Evolutionary conservation across 176 grass and related monocot genomes (phyloP), one percentile per base, ranked within the genome.

Genomic region (Paspalum vaginatum): DNA sequence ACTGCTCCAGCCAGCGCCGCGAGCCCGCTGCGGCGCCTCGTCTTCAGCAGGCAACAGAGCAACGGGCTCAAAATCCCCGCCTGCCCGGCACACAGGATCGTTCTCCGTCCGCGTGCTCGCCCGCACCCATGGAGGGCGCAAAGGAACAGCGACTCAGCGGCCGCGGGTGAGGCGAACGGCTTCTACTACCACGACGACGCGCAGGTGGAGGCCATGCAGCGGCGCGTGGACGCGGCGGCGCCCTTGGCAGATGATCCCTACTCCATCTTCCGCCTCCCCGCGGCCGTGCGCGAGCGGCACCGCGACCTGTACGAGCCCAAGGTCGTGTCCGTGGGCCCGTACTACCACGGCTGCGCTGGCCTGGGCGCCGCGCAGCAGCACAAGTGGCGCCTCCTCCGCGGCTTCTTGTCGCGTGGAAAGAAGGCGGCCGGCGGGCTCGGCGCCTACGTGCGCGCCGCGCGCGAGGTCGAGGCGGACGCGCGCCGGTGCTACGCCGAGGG

Each of bases 351-450:
- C 11, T 59, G 70, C 61, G 70, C 70, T 61, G 77, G 78, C 14
- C 85, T 86, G 12, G 59, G 59, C 57, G 48, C 76, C 84, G 48
- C 76, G 72, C 77, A 89, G 77, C 77, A 69, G 56, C 87, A 89
- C 87, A 89, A 89, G 87, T 89, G 87, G 83, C 58, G 83, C 49
- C 87, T 89, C 56, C 78, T 85, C 27, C 83, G 87, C 41, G 69
- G 74, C 61, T 86, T 86, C 27, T 20, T 86, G 50, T 74, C 69
- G 53, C 45, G 60, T 16, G 48, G 3, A 15, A 74, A 40, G 1
- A 81, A 72, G 62, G 18, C 46, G 47, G 59, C n/a, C 3, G 41
- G 9, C 2, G 78, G 37, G 0, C 72, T 89, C 9, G 78, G 63
- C n/a, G 72, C 83, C 6, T 81, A 49, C 87, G n/a, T 89, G 78